Percentiles rank a stretch among this genome's conserved stretches.
phyloP scores from a whole-genome alignment of 768 basidiomycete genomes.

The Leucogyrophana mollusca region DNA sequence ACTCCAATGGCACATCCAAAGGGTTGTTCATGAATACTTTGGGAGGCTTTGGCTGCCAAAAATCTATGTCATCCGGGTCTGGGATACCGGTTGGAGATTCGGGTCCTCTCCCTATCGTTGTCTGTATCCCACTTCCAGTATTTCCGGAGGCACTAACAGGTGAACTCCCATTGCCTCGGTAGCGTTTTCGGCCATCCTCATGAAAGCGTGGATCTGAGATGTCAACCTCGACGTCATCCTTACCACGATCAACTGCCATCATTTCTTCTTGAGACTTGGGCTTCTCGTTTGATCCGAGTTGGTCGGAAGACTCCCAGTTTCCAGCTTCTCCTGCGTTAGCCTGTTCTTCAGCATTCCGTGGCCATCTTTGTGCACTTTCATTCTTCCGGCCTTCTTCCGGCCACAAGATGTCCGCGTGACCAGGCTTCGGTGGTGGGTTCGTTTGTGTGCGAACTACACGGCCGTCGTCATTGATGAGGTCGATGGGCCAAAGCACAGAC shows the following conservation, averaged over 20 bases:
- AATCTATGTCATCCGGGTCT: slow-evolving; percentile 22
- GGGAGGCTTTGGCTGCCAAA: slow-evolving; percentile 55
- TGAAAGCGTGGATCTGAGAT: not conserved
- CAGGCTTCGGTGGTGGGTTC: slow-evolving; percentile 46
- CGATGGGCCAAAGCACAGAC: slow-evolving; percentile 56
- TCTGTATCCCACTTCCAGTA: not conserved
- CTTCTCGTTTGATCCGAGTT: no score
- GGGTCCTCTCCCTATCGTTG: not conserved
- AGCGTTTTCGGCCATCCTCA: not conserved
- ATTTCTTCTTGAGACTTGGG: slow-evolving; percentile 33
- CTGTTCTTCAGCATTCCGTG: slow-evolving; percentile 10
- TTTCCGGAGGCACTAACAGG: not conserved
- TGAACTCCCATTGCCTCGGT: not conserved
- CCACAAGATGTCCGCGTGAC: slow-evolving; percentile 46
- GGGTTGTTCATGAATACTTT: slow-evolving; percentile 54
- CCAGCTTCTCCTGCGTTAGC: slow-evolving; percentile 10
- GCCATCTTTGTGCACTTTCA: slow-evolving; percentile 1
- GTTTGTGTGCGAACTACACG: slow-evolving; percentile 37
- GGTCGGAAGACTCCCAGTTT: not conserved
- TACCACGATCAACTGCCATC: slow-evolving; percentile 10
- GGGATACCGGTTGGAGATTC: not conserved
- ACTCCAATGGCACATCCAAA: slow-evolving; percentile 41
- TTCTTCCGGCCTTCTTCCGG: slow-evolving; percentile 30
- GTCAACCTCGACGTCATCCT: not conserved
- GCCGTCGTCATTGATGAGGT: slow-evolving; percentile 32